Base-by-base conservation (phyloP, 2,329 filamentous ascomycete genomes). In the Leptodontidium sp. region DNA sequence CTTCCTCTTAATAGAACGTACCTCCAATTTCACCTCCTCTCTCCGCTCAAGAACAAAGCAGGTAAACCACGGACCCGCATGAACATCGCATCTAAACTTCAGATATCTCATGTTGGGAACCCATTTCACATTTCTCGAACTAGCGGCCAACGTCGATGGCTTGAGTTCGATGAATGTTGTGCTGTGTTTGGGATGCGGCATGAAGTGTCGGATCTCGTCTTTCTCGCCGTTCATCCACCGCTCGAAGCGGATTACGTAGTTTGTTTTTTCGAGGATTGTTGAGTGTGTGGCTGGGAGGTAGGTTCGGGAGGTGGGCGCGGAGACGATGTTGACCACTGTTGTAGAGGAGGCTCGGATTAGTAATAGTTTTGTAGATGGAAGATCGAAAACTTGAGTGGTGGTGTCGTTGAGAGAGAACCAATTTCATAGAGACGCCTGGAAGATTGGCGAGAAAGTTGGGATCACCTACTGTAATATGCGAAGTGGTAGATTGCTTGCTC, bases 31-130 rank as follows among this genome's bases (percentile, higher is more conserved):
- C 43, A 38, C 26, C 35, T 29, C 45, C 24, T 12, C 26, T 24
- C 26, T 32, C 11, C 45, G 8, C 21, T 63, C 45, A 52, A 63
- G 61, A 21, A 64, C 49, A 29, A 38, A 53, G 61, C 61, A 64
- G 12, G 17, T 64, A 26, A 40, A 65, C 63, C 50, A 65, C 14
- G 52, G 52, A 4, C 38, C 50, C 7, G 45, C 38, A 66, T 66
- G 65, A n/a, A 52, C 12, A n/a, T 61, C 57, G 26, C 65, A 66
- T 29, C 65, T 52, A 45, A 66, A 66, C 65, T 66, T 66, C 15
- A 66, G 17, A 45, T 66, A 66, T 8, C 49, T 24, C 57, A 57
- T 43, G 21, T 45, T 49, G 5, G 40, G 17, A 15, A 45, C 7
- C 64, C 64, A 66, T 6, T 40, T 45, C 7, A 1, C 12, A 2